phyloP scores from a whole-genome alignment of 768 basidiomycete genomes.

The Russula virescens region DNA sequence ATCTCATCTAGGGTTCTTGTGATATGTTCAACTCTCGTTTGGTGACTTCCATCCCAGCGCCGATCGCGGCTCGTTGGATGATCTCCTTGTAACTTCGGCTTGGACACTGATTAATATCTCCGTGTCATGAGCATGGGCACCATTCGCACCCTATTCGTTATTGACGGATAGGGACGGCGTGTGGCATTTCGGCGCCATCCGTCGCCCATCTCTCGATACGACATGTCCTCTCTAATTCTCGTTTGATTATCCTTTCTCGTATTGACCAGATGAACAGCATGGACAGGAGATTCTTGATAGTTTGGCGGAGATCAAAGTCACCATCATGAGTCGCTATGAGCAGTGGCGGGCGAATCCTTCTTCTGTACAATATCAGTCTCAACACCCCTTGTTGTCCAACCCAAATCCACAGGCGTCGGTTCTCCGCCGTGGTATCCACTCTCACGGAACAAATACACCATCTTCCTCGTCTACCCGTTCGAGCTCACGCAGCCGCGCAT shows the following conservation, averaged over 20 bases:
- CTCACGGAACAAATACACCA: conserved; percentile 10
- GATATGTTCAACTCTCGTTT: neutral
- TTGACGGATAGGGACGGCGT: too few species aligned
- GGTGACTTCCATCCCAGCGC: neutral
- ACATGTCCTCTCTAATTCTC: neutral
- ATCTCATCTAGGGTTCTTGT: neutral
- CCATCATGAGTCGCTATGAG: conserved; percentile 58
- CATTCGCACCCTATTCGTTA: too few species aligned
- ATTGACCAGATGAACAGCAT: conserved; percentile 42
- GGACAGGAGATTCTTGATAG: conserved; percentile 68
- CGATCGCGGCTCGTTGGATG: neutral
- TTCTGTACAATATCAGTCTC: conserved; percentile 16
- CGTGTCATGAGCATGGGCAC: too few species aligned
- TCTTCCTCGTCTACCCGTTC: conserved; percentile 23
- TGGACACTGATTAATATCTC: neutral
- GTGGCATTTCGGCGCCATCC: too few species aligned
- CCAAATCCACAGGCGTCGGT: neutral
- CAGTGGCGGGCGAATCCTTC: conserved; percentile 41
- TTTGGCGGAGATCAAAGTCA: conserved; percentile 58
- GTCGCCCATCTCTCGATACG: too few species aligned
- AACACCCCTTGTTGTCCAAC: neutral
- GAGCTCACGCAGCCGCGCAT: conserved; percentile 20
- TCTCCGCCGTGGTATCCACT: neutral
- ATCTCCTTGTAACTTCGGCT: too few species aligned
- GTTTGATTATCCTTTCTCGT: conserved; percentile 6